phyloP scores from a whole-genome alignment of 371 early-diverging fungal species.

The Mortierella sp. region DNA sequence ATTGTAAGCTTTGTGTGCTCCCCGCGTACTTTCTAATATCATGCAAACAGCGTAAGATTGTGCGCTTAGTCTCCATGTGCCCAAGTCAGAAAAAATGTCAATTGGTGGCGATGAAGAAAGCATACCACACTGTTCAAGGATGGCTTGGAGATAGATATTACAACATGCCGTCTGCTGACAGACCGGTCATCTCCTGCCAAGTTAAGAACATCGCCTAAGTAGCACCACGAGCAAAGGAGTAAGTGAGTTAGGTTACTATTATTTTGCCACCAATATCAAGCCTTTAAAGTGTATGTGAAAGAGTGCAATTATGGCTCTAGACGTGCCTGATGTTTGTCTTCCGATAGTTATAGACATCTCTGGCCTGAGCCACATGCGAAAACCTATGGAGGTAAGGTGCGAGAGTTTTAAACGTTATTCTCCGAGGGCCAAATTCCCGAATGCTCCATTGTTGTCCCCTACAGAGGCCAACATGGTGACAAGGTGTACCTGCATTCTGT shows the following conservation, averaged over 20 bases:
- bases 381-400: conserved; percentile 5
- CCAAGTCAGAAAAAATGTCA: too few species aligned
- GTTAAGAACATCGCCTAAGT: conserved; percentile 27
- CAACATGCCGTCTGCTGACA: conserved; percentile 43
- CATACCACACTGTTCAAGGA: conserved; percentile 45
- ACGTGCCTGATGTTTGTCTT: conserved; percentile 18
- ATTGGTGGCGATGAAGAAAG: neutral
- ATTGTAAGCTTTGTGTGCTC: conserved; percentile 36
- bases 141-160: conserved; percentile 29
- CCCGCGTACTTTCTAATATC: conserved; percentile 22
- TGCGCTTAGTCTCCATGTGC: neutral
- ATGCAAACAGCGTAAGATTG: neutral
- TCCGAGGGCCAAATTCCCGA: neutral
- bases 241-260: neutral
- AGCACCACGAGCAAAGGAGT: neutral
- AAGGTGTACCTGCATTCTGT: conserved; percentile 29
- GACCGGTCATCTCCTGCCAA: conserved; percentile 32
- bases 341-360: conserved; percentile 44
- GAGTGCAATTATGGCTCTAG: too few species aligned
- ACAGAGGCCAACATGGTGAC: neutral
- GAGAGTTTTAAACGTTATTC: neutral
- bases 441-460: neutral
- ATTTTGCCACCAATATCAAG: neutral
- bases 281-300: too few species aligned
- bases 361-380: conserved; percentile 53